Percentiles rank a stretch among this genome's conserved stretches.
Evolutionary conservation across 2,329 filamentous ascomycete genomes (phyloP).

Genomic region (Scorias spongiosa): DNA sequence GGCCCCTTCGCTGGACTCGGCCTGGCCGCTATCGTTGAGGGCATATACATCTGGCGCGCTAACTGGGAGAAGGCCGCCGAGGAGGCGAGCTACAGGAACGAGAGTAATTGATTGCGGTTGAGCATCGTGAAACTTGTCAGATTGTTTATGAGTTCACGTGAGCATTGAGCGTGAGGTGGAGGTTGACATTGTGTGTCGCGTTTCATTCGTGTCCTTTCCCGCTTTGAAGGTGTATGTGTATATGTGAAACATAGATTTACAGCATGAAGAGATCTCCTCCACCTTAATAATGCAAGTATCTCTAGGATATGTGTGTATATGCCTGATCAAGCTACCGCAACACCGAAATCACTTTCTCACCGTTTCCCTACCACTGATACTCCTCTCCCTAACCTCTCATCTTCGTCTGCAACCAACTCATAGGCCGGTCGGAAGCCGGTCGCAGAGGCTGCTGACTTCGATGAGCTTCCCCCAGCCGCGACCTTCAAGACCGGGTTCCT

Average conservation of each 20-base stretch:
- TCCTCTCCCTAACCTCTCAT: constrained; percentile 60
- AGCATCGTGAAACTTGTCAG: too few species aligned
- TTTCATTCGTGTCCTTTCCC: background rate
- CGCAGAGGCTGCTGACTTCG: constrained; percentile 4
- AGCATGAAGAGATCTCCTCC: too few species aligned
- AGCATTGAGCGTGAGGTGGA: too few species aligned
- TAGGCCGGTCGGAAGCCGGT: constrained; percentile 54
- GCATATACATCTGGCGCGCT: constrained; percentile 38
- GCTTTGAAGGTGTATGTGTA: background rate
- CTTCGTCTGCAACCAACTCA: constrained; percentile 56
- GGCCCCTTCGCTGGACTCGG: constrained; percentile 47
- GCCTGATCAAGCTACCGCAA: too few species aligned
- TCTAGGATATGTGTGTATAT: too few species aligned
- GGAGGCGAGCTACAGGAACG: constrained; percentile 43
- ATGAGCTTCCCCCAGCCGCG: constrained; percentile 16
- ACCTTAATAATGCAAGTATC: too few species aligned
- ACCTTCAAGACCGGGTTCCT: constrained; percentile 62
- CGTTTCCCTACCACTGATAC: constrained; percentile 16
- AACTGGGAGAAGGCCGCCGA: constrained; percentile 45
- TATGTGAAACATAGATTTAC: too few species aligned
- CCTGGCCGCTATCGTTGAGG: constrained; percentile 42
- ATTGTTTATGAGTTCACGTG: too few species aligned
- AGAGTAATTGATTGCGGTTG: constrained; percentile 11
- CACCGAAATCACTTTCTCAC: background rate
- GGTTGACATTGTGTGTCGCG: background rate